Base-by-base conservation (phyloP, 768 basidiomycete species). In the Astraeus odoratus region DNA sequence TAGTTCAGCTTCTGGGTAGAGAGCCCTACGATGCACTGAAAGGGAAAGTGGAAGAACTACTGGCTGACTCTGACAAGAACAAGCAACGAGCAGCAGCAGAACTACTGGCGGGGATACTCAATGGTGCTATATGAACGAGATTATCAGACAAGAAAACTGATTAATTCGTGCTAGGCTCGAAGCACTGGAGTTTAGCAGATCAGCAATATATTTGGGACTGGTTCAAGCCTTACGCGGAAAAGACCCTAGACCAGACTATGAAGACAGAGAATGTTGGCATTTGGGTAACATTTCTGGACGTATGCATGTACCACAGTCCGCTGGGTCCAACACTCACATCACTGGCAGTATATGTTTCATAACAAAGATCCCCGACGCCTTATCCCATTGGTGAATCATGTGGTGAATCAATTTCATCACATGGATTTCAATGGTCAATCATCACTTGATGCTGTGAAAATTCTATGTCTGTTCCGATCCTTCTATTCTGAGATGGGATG, bases 51-150 rank as follows among this genome's bases (percentile, higher is more conserved):
- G 86, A 92, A 31, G 67, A 76, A 10, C 57, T 88, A 23, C 65
- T 88, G 31, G 67, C 64, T 26, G 85, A 84, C 39, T 44, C 72
- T 15, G 86, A 91, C 55, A 85, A 87, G 48, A 91, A 83, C 69
- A 89, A 90, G 64, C 91, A 91, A 58, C 76, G 90, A 20, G 87
- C 87, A 23, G 81, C 82, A 20, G 81, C 80, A 42, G 84, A 84
- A 64, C 63, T 92, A 25, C 59, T 93, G 22, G 71, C 77, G 27
- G 92, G 91, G 18, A 56, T 91, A 39, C 64, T 88, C 44, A 76
- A 91, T 50, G 91, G 86, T 83, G 5, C 30, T 86, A 92, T 59
- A 72, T 93, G 71, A 22, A 40, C 73, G 83, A 48, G 75, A 94
- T 0, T 82, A 87, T 0, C 90, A 88, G 90, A 76, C 77, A 62